Base-by-base conservation (phyloP, 768 basidiomycete species). In the Suillus occidentalis region DNA sequence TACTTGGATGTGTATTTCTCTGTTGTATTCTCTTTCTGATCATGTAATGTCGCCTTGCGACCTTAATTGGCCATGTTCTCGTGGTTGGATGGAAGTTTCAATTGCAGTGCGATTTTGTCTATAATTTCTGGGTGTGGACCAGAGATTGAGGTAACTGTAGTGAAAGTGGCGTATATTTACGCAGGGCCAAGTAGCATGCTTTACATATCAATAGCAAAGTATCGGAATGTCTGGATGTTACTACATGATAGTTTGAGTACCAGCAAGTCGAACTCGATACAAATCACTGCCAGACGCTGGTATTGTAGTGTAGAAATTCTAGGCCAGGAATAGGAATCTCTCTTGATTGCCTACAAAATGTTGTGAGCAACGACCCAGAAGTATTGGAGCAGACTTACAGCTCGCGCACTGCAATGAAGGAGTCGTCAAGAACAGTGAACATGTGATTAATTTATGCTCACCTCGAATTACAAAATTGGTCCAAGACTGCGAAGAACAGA, bases 401-500 rank as follows among this genome's bases (percentile, higher is more conserved):
- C 67, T 89, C 88, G 59, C 80, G 85, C 25, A 89, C 88, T 89
- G 65, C 10, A 31, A 59, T 31, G 14, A 47, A 52, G 9, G 2
- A 64, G 52, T 47, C 57, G 28, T 60, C 53, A n/a, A 39, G 13
- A 28, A 42, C 40, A 22, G 43, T 60, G 63, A 67, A 65, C 18
- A 69, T 65, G 58, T 22, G n/a, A 53, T 37, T 22, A 36, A 25
- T n/a, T 13, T 53, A 52, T 25, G 79, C 86, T 67, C 70, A 94
- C 92, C 89, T 78, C 96, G 88, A 65, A 97, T 82, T 66, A 94
- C 70, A 73, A 98, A 97, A 77, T 98, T 98, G 57, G 87, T n/a
- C 84, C 36, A 97, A 83, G 9, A 99, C 85, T 9, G 94, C 97
- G 55, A 89, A 76, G 81, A 99, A 99, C 18, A 99, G 85, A 14